These are phyloP conservation scores for Nowakowskiella sp. DNA, from an alignment of 192 early-diverging fungal genomes.

Conservation along the genomic window DNA sequence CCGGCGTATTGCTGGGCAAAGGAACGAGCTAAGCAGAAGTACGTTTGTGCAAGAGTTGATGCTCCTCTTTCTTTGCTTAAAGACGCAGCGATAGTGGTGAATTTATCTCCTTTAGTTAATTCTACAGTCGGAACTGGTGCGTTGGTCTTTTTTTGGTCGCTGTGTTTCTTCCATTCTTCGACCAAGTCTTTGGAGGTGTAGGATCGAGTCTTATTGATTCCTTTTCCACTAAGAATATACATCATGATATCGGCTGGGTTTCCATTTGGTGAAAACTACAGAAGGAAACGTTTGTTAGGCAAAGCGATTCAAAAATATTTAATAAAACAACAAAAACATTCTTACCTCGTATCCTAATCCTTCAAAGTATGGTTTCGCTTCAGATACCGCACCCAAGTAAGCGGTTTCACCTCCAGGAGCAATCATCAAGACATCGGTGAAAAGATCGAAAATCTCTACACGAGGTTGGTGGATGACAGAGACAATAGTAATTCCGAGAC, in stretches of 20 bases:
- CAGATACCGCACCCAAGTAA: conserved; percentile 54
- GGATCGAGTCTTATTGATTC: neutral
- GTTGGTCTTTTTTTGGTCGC: too few relatives aligned
- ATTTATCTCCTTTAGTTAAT: too few relatives aligned
- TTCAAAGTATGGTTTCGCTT: conserved; percentile 24
- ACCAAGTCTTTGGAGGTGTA: too few relatives aligned
- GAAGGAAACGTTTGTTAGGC: too few relatives aligned
- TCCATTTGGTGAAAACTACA: conserved; percentile 2
- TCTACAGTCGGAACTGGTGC: too few relatives aligned
- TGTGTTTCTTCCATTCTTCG: too few relatives aligned
- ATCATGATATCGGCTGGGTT: conserved; percentile 20
- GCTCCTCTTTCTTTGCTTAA: conserved; percentile 15
- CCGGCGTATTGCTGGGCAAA: conserved; percentile 28
- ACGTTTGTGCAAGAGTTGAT: conserved; percentile 20
- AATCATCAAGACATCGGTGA: conserved; percentile 74
- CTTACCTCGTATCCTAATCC: too few relatives aligned
- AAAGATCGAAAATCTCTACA: too few relatives aligned
- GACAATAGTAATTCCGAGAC: conserved; percentile 57
- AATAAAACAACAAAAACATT: too few relatives aligned
- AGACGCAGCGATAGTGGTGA: neutral
- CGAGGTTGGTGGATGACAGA: too few relatives aligned
- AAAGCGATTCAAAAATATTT: too few relatives aligned
- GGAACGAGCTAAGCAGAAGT: conserved; percentile 23
- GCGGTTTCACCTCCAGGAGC: conserved; percentile 71
- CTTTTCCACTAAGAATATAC: conserved; percentile 21